Evolutionary conservation across 257 asterid genomes (phyloP), one percentile per base, ranked within the genome.

Genomic region (Solanum sitiens): DNA sequence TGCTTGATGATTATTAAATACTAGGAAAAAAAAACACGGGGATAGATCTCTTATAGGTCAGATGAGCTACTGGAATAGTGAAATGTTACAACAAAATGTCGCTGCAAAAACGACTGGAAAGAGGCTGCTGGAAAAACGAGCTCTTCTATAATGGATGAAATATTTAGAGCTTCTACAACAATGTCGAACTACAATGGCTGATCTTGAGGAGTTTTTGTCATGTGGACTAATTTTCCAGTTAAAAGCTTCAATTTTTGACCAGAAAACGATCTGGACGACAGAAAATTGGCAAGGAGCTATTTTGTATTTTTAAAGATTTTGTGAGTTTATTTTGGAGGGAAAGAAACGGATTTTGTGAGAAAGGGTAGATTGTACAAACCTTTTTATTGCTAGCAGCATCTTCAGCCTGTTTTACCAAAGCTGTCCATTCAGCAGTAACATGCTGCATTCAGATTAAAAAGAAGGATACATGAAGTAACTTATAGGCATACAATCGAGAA

Each of bases 401-500:
- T 94, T 97, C 99, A 39, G 99, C 99, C 89, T 95, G 99, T 93
- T 95, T 95, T 71, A 97, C 98, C 92, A 97, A 90, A 79, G 97
- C 94, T 35, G 97, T 95, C 83, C 99, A 99, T 94, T 96, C 99
- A 86, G 95, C 96, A 86, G 99, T 94, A 86, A 95, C 98, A 93
- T 97, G 98, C 98, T 95, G 96, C 89, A 88, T 72, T 72, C 59
- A 72, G 72, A 82, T 40, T 4, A 25, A 37, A 32, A 50, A 39
- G 42, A 33, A 9, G 68, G 79, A 53, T 16, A 47, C 15, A n/a
- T 61, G 76, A 76, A 74, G 85, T 27, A 79, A 39, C 65, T 83
- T 11, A 68, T 13, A 87, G 42, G 42, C 53, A 40, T 74, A 72
- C 71, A 45, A 45, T 25, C 5, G 14, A 25, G 44, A 45, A 86